These are phyloP conservation scores for Yamadazyma pseudoaaseri DNA, from an alignment of 1,139 yeast species.

Conservation along the genomic window DNA sequence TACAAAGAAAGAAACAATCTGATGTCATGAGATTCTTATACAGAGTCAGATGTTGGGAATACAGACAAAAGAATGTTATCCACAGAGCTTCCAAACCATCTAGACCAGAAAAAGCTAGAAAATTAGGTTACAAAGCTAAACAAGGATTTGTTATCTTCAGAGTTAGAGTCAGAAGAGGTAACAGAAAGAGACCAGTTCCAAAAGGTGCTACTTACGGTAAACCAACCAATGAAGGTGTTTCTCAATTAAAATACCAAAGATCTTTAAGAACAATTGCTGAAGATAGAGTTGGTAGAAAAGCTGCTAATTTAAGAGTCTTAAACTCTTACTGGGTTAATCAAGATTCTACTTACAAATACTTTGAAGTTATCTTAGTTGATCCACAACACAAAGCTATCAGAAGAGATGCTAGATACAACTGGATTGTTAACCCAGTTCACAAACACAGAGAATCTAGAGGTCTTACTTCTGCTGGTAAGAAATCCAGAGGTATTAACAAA, in stretches of 20 bases:
- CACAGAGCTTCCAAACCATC: slow-evolving; percentile 99
- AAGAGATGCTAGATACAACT: slow-evolving; percentile 98
- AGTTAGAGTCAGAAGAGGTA: slow-evolving; percentile 99
- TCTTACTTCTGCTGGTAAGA: slow-evolving; percentile 97
- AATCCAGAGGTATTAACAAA: slow-evolving; percentile 99
- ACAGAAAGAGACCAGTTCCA: slow-evolving; percentile 99
- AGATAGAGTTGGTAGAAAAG: slow-evolving; percentile 99
- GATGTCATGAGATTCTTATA: slow-evolving; percentile 98
- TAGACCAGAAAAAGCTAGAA: slow-evolving; percentile 99
- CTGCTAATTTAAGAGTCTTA: slow-evolving; percentile 97
- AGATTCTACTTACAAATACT: slow-evolving; percentile 99
- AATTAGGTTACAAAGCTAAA: slow-evolving; percentile 99
- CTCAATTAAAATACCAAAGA: slow-evolving; percentile 99
- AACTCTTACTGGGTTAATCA: slow-evolving; percentile 99
- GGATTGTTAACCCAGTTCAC: slow-evolving; percentile 99
- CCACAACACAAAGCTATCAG: slow-evolving; percentile 99
- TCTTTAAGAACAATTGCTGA: slow-evolving; percentile 97
- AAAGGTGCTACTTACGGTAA: slow-evolving; percentile 99
- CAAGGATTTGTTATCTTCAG: slow-evolving; percentile 99
- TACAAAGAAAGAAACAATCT: slow-evolving; percentile 99
- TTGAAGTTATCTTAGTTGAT: slow-evolving; percentile 94
- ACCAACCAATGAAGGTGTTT: slow-evolving; percentile 99
- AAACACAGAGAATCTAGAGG: slow-evolving; percentile 99
- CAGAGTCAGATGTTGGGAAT: slow-evolving; percentile 99
- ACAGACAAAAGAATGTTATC: slow-evolving; percentile 98